Base-by-base conservation (phyloP, 2,329 filamentous ascomycete genomes). In the Neospermospora avenae region DNA sequence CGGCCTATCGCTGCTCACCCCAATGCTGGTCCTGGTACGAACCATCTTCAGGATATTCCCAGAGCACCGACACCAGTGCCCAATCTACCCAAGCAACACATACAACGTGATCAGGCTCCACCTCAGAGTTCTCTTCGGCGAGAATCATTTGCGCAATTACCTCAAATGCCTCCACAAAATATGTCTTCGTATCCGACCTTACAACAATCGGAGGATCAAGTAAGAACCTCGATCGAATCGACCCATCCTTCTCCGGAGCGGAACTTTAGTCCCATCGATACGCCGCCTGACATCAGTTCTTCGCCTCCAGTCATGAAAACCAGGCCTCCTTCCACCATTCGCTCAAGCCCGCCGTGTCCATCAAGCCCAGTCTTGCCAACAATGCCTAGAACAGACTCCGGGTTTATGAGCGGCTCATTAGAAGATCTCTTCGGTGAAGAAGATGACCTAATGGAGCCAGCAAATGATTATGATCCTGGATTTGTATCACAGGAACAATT, bases 251-350 rank as follows among this genome's bases (percentile, higher is more conserved):
- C 80, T 14, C 77, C 80, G 31, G 80, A 81, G 63, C 78, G 79
- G 51, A 69, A 74, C 52, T 60, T 60, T n/a, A 73, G 77, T 81
- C 84, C 56, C 31, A 83, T 80, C 55, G 80, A 88, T 58, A 96
- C 91, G 55, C 89, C 91, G 3, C 86, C 85, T 52, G 90, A 91
- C 57, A 91, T 98, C 67, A 89, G 89, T 1, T 98, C 95, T 0
- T 98, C 93, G 3, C 93, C 93, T 14, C 95, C 95, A 0, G 81
- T 96, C 1, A 85, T 92, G 63, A 82, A 84, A 65, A 82, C 82
- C 39, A 78, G 80, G 31, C 75, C 79, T 54, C 86, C 88, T 18
- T 53, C 44, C 1, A 18, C 16, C 4, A 84, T 85, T 28, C 84
- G 87, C 25, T 96, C 93, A 2, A 98, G 93, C 71, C 95, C 93